Evolutionary conservation across 2,329 filamentous ascomycete genomes (phyloP).

Genomic region (Aulographum hederae): DNA sequence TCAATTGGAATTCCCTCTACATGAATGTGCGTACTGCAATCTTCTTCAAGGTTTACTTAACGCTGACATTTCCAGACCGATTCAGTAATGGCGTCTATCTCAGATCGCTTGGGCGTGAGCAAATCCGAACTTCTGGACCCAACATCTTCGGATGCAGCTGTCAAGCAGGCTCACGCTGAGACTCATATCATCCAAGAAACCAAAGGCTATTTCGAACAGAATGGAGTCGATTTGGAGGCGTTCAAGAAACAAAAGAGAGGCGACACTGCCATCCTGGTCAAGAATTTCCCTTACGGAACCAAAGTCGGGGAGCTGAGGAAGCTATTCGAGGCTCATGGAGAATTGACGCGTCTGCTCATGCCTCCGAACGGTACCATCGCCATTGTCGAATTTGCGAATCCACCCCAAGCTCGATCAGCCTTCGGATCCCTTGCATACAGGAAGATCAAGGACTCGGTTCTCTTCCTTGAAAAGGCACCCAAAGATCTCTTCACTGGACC

Average conservation of each 20-base stretch:
- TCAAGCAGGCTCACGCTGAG: constrained; percentile 94
- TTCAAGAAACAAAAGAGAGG: constrained; percentile 76
- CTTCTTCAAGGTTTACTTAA: constrained; percentile 20
- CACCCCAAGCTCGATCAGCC: constrained; percentile 63
- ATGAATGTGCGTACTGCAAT: no score
- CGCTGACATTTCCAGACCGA: constrained; percentile 34
- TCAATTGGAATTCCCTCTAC: constrained; percentile 99
- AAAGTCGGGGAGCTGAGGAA: constrained; percentile 59
- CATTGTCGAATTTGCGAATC: constrained; percentile 71
- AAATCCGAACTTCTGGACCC: constrained; percentile 89
- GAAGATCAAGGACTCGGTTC: constrained; percentile 73
- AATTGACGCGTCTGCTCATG: constrained; percentile 69
- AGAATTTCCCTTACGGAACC: constrained; percentile 82
- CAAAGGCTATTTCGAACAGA: constrained; percentile 72
- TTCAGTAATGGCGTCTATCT: constrained; percentile 79
- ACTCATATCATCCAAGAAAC: constrained; percentile 93
- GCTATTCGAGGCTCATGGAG: constrained; percentile 72
- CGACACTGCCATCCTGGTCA: constrained; percentile 75
- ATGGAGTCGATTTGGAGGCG: constrained; percentile 80
- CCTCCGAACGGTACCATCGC: constrained; percentile 86
- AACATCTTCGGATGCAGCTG: constrained; percentile 83
- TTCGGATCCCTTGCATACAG: constrained; percentile 77
- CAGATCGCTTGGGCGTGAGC: constrained; percentile 67
- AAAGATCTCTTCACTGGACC: constrained; percentile 49
- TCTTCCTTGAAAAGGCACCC: constrained; percentile 89